Conservation (phyloP, 768 basidiomycete genomes). For the Phlebiopsis flavidoalba region DNA sequence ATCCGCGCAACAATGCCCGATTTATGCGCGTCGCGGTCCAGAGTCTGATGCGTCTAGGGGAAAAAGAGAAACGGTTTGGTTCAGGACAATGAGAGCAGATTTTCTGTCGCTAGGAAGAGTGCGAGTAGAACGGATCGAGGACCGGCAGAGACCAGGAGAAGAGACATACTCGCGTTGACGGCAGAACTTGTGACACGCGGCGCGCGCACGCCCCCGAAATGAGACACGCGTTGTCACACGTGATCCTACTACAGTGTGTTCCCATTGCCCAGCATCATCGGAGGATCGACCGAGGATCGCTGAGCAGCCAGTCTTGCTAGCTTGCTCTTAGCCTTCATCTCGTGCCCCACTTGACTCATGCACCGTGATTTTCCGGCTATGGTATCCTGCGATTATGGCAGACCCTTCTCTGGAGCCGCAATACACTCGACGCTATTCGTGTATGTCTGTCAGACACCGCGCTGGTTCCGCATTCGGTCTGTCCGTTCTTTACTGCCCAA, state of each 20-base stretch:
- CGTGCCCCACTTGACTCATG: neutral
- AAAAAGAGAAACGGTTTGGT: conserved; percentile 78
- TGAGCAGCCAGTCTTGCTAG: conserved; percentile 1
- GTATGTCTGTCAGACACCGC: neutral
- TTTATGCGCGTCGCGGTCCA: conserved; percentile 31
- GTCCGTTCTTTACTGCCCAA: neutral
- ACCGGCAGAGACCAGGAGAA: conserved; percentile 9
- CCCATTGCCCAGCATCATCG: neutral
- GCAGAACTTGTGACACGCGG: neutral
- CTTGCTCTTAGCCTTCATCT: neutral
- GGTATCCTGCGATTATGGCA: neutral
- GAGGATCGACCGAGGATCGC: neutral
- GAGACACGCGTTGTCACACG: conserved; percentile 9
- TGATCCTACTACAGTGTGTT: neutral
- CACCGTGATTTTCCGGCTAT: neutral
- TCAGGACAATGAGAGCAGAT: conserved; percentile 76
- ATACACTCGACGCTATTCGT: neutral
- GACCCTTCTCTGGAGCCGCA: neutral
- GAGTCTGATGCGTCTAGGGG: conserved; percentile 54
- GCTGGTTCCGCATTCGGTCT: neutral
- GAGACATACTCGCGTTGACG: conserved; percentile 6
- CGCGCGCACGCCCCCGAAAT: neutral
- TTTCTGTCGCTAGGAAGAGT: neutral
- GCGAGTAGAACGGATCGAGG: conserved; percentile 1
- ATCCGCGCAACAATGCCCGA: conserved; percentile 48